Conservation (phyloP, 768 basidiomycete genomes). For the Mrakia hoshinonis region DNA sequence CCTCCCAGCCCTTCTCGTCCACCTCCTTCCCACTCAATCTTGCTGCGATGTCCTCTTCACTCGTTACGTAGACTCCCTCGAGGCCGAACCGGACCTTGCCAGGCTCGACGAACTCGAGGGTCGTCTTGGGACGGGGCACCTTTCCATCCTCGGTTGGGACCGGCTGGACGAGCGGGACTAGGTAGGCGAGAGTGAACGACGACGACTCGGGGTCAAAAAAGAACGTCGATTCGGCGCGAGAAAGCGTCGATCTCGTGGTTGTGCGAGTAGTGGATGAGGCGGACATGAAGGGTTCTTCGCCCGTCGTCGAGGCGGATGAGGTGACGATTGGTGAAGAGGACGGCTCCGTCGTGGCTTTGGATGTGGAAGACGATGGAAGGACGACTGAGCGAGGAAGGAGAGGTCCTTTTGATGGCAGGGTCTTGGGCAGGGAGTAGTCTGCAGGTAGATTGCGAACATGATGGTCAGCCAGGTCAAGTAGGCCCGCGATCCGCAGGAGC, state of each 20-base stretch:
- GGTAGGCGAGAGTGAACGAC: not conserved
- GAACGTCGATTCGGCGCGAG: not conserved
- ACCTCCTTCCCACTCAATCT: not conserved
- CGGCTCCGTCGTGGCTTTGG: not conserved
- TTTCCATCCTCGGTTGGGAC: not conserved
- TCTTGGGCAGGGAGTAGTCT: constrained; percentile 26
- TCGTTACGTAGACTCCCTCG: not conserved
- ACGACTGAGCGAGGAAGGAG: constrained; percentile 23
- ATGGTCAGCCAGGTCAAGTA: not conserved
- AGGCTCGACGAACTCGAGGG: not conserved
- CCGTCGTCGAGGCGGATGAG: not conserved
- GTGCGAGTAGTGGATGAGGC: not conserved
- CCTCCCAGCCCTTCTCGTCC: constrained; percentile 13
- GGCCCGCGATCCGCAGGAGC: not conserved
- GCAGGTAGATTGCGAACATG: not conserved
- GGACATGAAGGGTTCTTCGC: not conserved
- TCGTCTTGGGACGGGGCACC: not conserved
- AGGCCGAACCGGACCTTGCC: not conserved
- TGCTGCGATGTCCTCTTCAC: not conserved
- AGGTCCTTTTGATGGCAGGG: constrained; percentile 23
- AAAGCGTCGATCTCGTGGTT: too few relatives aligned
- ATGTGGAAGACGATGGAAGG: not conserved
- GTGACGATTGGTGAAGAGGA: not conserved
- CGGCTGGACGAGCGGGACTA: not conserved
- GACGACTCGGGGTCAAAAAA: not conserved